Conservation (phyloP, 257 asterid species). For the Eustoma russellianum region DNA sequence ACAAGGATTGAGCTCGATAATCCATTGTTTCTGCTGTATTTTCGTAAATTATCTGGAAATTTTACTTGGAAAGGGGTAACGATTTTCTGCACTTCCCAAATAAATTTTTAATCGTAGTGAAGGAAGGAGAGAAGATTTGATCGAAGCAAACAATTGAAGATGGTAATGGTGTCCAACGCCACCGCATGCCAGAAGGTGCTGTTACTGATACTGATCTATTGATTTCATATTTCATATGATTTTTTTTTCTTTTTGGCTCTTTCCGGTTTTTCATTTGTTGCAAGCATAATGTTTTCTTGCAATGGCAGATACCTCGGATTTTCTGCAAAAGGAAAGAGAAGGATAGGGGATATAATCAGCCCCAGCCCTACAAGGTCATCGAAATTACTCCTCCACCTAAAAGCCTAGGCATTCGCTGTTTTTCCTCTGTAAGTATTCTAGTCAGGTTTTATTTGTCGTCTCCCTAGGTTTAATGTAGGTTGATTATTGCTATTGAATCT, state of each 20-base stretch:
- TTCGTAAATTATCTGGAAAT: too few species aligned
- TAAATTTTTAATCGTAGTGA: too few species aligned
- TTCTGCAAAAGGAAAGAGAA: conserved; percentile 67
- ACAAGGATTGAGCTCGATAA: too few species aligned
- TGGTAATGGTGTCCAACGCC: conserved; percentile 24
- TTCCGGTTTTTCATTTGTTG: background rate
- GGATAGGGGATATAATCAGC: conserved; percentile 52
- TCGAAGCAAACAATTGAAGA: background rate
- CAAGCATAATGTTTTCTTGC: conserved; percentile 2
- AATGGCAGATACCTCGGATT: conserved; percentile 43
- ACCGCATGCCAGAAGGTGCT: conserved; percentile 41
- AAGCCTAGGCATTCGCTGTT: conserved; percentile 83
- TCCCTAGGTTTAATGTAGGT: background rate
- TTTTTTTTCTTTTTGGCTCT: background rate
- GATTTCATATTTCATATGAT: background rate
- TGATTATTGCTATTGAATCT: background rate
- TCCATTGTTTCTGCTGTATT: too few species aligned
- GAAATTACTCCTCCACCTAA: conserved; percentile 90
- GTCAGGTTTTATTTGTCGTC: background rate
- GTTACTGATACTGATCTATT: background rate
- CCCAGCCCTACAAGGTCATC: conserved; percentile 61
- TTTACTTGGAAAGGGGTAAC: too few species aligned
- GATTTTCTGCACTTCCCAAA: too few species aligned
- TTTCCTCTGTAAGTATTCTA: conserved; percentile 45
- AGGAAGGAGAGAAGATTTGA: background rate